Percentiles rank a stretch among this genome's conserved stretches.
Evolutionary conservation across 2,329 filamentous ascomycete genomes (phyloP).

Genomic region (Drechslerella dactyloides): DNA sequence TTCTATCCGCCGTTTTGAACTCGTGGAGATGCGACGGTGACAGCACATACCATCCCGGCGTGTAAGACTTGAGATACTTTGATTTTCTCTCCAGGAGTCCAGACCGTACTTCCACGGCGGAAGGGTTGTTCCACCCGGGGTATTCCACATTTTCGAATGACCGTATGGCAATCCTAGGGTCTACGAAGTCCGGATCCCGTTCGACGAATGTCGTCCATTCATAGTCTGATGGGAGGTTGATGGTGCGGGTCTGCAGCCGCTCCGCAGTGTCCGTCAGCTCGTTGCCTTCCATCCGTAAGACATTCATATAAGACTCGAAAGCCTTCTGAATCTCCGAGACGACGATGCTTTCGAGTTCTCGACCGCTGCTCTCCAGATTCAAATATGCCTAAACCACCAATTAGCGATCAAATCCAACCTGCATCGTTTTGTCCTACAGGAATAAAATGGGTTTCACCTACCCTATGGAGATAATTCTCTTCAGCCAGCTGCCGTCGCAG

Average conservation of each 20-base stretch:
- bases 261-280: constrained; percentile 78
- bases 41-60: constrained; percentile 86
- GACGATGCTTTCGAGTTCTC: constrained; percentile 93
- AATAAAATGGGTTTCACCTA: constrained; percentile 59
- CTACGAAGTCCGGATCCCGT: constrained; percentile 82
- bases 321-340: constrained; percentile 98
- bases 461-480: constrained; percentile 94
- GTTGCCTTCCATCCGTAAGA: constrained; percentile 88
- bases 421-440: not conserved
- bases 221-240: constrained; percentile 90
- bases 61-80: constrained; percentile 98
- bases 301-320: constrained; percentile 90
- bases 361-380: constrained; percentile 90
- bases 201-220: constrained; percentile 88
- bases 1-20: constrained; percentile 63
- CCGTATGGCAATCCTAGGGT: constrained; percentile 79
- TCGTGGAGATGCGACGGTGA: constrained; percentile 97
- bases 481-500: constrained; percentile 92
- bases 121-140: constrained; percentile 83
- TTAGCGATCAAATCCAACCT: constrained; percentile 2
- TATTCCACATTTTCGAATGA: constrained; percentile 84
- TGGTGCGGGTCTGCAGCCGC: constrained; percentile 79
- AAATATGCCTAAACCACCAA: constrained; percentile 73
- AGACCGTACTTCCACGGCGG: constrained; percentile 82
- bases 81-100: constrained; percentile 96